Conservation (phyloP, 192 early-diverging fungal genomes). For the Lunasporangiospora selenospora region DNA sequence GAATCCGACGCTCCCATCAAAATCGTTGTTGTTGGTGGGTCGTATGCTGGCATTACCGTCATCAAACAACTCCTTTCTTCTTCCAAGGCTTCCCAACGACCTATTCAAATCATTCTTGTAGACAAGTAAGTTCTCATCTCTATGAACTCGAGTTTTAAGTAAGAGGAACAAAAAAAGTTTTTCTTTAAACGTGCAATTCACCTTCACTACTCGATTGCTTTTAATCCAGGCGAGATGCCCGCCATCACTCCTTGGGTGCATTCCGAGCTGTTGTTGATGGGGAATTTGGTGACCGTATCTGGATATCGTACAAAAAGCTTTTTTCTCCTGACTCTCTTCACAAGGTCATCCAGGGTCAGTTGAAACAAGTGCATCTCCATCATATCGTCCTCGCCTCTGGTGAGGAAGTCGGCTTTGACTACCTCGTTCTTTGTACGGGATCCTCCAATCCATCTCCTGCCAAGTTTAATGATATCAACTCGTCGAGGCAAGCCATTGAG, state of each 20-base stretch:
- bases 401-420: constrained; percentile 64
- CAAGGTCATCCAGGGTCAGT: constrained; percentile 57
- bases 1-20: constrained; percentile 25
- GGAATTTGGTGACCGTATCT: constrained; percentile 11
- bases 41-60: constrained; percentile 25
- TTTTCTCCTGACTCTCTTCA: constrained; percentile 25
- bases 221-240: constrained; percentile 9
- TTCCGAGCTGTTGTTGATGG: constrained; percentile 28
- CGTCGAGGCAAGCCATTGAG: constrained; percentile 40
- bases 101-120: constrained; percentile 28
- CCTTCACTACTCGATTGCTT: background rate
- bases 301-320: constrained; percentile 31
- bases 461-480: constrained; percentile 35
- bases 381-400: constrained; percentile 57
- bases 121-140: constrained; percentile 16
- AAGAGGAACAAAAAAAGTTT: no score
- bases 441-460: constrained; percentile 57
- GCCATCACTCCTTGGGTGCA: constrained; percentile 15
- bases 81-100: constrained; percentile 2
- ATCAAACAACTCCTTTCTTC: constrained; percentile 21
- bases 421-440: constrained; percentile 71
- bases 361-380: constrained; percentile 46
- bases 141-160: no score
- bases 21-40: constrained; percentile 42
- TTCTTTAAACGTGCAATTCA: no score